Base-by-base conservation (phyloP, 1,284 basidiomycete species). In the Volvariella surrecta region DNA sequence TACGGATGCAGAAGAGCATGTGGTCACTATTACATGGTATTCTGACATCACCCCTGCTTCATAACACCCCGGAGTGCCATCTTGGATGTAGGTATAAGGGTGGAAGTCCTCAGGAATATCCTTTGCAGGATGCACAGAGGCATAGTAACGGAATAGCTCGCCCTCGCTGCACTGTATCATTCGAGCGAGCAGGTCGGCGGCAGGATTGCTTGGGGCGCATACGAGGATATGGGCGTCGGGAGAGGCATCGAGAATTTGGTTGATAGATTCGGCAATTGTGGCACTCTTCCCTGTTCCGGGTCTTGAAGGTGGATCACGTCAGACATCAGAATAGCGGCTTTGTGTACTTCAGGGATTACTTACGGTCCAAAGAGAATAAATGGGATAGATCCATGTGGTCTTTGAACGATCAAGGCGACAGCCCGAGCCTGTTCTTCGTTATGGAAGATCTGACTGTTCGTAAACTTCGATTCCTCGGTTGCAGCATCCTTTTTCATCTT, bases 271-370 rank as follows among this genome's bases (percentile, higher is more conserved):
- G 0, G 85, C 71, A 2, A 79, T 64, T 0, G 79, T 82, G 11
- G 82, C 70, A 0, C 81, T 85, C 58, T 83, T 85, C 0, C 82
- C 81, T 0, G 82, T 82, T 9, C 80, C 78, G 3, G 77, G 78
- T 3, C 77, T 80, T 28, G 24, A 6, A 11, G 6, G 6, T 28
- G 11, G n/a, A 38, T n/a, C n/a, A n/a, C n/a, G n/a, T n/a, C n/a
- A 7, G 41, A 18, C 31, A 16, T 28, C 9, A 21, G 22, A 16
- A 24, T 35, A 8, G 21, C 16, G 34, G 37, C 18, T 19, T 18
- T 4, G 16, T n/a, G 17, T 24, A 42, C 40, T 13, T 21, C 21
- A 20, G n/a, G 22, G 32, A 37, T 42, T 16, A 69, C 79, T 60
- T 59, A 81, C 78, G 82, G 80, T 17, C 82, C 82, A 57, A 79